Evolutionary conservation across 1,284 basidiomycete species (phyloP).

Genomic region (Coniophora puteana): DNA sequence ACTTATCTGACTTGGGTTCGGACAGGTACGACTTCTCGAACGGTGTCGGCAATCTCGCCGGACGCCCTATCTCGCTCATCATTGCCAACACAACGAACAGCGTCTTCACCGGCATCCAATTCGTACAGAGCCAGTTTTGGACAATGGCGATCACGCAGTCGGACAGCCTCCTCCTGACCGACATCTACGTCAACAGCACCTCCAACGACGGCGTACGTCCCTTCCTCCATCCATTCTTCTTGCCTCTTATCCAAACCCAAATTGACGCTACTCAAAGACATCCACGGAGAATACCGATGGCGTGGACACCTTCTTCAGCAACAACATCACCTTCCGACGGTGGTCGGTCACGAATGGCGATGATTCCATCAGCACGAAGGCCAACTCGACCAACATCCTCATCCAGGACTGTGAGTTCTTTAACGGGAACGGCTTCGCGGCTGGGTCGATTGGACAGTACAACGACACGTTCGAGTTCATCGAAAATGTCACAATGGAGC

Average conservation of each 20-base stretch:
- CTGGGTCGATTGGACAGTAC: conserved; percentile 27
- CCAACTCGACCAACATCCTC: conserved; percentile 33
- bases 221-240: not conserved
- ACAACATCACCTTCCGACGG: conserved; percentile 29
- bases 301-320: conserved; percentile 28
- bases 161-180: conserved; percentile 26
- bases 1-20: too few relatives aligned
- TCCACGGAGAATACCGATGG: conserved; percentile 32
- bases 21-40: conserved; percentile 29
- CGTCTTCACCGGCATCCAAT: conserved; percentile 26
- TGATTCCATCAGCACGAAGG: conserved; percentile 29
- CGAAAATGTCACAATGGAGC: conserved; percentile 28
- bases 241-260: not conserved
- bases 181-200: conserved; percentile 32
- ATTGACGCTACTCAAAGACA: too few relatives aligned
- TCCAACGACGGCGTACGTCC: conserved; percentile 22
- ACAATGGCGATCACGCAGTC: conserved; percentile 30
- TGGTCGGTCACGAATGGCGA: conserved; percentile 30
- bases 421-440: conserved; percentile 29
- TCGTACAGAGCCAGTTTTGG: conserved; percentile 35
- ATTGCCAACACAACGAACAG: conserved; percentile 28
- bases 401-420: conserved; percentile 30
- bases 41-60: conserved; percentile 28
- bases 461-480: conserved; percentile 26
- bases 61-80: conserved; percentile 28